phyloP scores from a whole-genome alignment of 331 rosid species.

The Pyrus hybrid region DNA sequence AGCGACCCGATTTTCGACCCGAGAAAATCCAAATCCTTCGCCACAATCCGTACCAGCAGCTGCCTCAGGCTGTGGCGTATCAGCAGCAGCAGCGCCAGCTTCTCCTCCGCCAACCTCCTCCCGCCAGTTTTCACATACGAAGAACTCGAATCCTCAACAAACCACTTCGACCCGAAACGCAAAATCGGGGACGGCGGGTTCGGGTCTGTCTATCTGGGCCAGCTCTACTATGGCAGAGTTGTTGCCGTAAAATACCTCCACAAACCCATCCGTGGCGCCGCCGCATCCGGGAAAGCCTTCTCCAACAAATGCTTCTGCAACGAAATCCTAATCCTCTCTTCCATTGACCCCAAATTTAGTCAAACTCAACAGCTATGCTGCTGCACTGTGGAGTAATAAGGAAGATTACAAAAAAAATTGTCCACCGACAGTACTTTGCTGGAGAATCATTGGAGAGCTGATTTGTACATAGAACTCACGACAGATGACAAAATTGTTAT shows the following conservation, averaged over 20 bases:
- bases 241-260: slow-evolving; percentile 90
- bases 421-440: slow-evolving; percentile 67
- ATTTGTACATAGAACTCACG: slow-evolving; percentile 8
- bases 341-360: slow-evolving; percentile 73
- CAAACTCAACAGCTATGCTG: slow-evolving; percentile 87
- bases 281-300: slow-evolving; percentile 40
- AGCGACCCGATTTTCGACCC: slow-evolving; percentile 77
- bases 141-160: slow-evolving; percentile 59
- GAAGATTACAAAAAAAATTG: slow-evolving; percentile 88
- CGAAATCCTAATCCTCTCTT: slow-evolving; percentile 83
- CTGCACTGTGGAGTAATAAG: slow-evolving; percentile 70
- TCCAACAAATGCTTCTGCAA: slow-evolving; percentile 82
- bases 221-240: slow-evolving; percentile 54
- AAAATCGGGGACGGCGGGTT: slow-evolving; percentile 96
- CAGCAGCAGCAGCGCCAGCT: too few relatives aligned
- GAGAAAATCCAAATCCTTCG: slow-evolving; percentile 33
- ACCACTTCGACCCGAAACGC: slow-evolving; percentile 66
- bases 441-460: slow-evolving; percentile 77
- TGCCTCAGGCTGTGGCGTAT: too few relatives aligned
- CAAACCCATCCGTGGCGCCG: slow-evolving; percentile 30
- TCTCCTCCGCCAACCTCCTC: slow-evolving; percentile 47
- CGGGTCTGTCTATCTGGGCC: slow-evolving; percentile 78
- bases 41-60: too few relatives aligned
- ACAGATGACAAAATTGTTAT: neutral
- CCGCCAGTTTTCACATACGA: slow-evolving; percentile 89